Percentiles rank a stretch among this genome's conserved stretches.
Evolutionary conservation across 306 rosid species (phyloP).

Genomic region (Acacia confusa): DNA sequence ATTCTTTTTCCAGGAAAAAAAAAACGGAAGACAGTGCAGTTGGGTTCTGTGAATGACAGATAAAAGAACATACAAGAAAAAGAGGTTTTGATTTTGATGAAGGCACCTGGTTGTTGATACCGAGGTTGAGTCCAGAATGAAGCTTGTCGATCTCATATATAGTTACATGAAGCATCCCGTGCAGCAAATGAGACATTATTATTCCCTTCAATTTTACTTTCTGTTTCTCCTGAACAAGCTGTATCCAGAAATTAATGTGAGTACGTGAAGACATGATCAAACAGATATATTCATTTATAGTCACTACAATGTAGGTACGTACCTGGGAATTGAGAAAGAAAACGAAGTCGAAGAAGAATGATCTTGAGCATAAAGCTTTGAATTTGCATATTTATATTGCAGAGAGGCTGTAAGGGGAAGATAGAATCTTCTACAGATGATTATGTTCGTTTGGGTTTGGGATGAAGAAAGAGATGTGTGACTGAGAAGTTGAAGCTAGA

Average conservation of each 20-base stretch:
- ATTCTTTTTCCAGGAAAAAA: background rate
- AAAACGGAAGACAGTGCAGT: background rate
- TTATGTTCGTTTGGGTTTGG: background rate
- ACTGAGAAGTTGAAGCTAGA: conserved; percentile 43
- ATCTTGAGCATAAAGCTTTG: background rate
- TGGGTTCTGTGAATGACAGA: background rate
- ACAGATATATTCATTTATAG: background rate
- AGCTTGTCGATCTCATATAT: conserved; percentile 55
- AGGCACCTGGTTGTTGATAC: conserved; percentile 45
- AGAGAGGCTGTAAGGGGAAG: background rate
- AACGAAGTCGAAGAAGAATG: background rate
- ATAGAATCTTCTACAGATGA: background rate
- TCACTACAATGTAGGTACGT: background rate
- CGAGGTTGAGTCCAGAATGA: conserved; percentile 39
- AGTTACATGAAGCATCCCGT: conserved; percentile 60
- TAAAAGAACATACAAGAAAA: background rate
- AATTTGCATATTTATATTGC: conserved; percentile 14
- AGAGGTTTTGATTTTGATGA: background rate
- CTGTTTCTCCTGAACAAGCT: background rate
- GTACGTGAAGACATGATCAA: background rate
- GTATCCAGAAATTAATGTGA: background rate
- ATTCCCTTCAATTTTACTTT: background rate
- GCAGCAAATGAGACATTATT: conserved; percentile 59
- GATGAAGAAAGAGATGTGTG: conserved; percentile 56
- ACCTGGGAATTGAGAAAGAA: background rate